phyloP scores from a whole-genome alignment of 2,329 filamentous ascomycete species.

The Sclerotinia glacialis region DNA sequence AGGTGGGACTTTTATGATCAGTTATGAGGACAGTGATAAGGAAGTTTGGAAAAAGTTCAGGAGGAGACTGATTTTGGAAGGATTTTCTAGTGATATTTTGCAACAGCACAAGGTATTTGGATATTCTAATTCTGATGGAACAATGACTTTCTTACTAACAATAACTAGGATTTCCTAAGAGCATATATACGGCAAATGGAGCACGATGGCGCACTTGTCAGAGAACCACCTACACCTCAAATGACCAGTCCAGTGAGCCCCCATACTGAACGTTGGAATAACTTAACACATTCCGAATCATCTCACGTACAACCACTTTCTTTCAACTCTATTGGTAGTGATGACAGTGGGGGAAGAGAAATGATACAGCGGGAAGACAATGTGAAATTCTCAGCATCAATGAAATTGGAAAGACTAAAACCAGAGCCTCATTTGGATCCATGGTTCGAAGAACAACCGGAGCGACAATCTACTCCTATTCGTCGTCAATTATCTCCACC shows the following conservation, averaged over 20 bases:
- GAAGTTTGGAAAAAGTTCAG: conserved; percentile 58
- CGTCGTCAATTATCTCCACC: background rate
- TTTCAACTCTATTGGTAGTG: conserved; percentile 28
- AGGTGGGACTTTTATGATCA: conserved; percentile 40
- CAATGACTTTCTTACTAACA: conserved; percentile 26
- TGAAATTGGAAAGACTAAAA: conserved; percentile 34
- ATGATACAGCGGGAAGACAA: conserved; percentile 36
- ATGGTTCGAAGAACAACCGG: background rate
- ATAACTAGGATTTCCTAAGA: conserved; percentile 52
- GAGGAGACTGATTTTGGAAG: conserved; percentile 55
- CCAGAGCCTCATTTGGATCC: conserved; percentile 27
- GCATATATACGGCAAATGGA: conserved; percentile 61
- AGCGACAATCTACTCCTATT: background rate
- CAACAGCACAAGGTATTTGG: conserved; percentile 55
- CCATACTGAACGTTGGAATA: conserved; percentile 33
- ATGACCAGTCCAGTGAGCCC: conserved; percentile 33
- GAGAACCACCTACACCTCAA: conserved; percentile 40
- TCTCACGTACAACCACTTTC: conserved; percentile 26
- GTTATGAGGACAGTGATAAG: conserved; percentile 46
- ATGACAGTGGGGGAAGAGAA: conserved; percentile 32
- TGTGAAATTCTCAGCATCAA: conserved; percentile 37
- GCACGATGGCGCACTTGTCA: conserved; percentile 53
- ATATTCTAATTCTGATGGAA: background rate
- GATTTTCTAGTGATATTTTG: conserved; percentile 55
- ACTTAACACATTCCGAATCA: conserved; percentile 24